phyloP scores from a whole-genome alignment of 192 early-diverging fungal genomes.

The Tieghemiomyces parasiticus region DNA sequence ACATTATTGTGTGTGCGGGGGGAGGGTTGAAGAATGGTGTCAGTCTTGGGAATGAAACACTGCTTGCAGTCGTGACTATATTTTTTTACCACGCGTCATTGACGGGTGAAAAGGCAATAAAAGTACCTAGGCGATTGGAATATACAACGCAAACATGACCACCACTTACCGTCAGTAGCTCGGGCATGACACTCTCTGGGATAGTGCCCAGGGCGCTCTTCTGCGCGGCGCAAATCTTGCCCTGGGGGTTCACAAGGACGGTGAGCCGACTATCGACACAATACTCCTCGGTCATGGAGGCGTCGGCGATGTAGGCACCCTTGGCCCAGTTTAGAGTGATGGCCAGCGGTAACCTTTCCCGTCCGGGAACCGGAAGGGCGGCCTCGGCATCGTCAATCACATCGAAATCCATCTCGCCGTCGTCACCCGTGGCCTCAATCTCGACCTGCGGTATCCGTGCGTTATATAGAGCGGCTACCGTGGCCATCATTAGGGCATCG shows the following conservation, averaged over 20 bases:
- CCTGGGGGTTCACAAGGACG: conserved; percentile 65
- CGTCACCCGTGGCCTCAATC: conserved; percentile 66
- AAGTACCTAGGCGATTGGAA: background rate
- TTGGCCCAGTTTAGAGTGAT: conserved; percentile 86
- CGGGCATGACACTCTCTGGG: conserved; percentile 56
- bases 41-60: too few species aligned
- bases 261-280: conserved; percentile 66
- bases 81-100: background rate
- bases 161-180: conserved; percentile 57
- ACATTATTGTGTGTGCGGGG: background rate
- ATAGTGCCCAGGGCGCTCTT: conserved; percentile 63
- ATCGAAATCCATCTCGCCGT: conserved; percentile 73
- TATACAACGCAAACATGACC: background rate
- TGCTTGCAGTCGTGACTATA: background rate
- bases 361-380: conserved; percentile 58
- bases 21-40: background rate
- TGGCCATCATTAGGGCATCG: conserved; percentile 75
- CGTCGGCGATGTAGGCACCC: conserved; percentile 68
- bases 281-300: conserved; percentile 77
- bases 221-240: conserved; percentile 74
- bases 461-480: conserved; percentile 75
- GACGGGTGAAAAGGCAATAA: background rate
- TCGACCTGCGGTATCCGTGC: conserved; percentile 73
- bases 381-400: conserved; percentile 82
- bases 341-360: conserved; percentile 61